Base-by-base conservation (phyloP, 148 eudicot genomes). In the Persicaria maculosa region DNA sequence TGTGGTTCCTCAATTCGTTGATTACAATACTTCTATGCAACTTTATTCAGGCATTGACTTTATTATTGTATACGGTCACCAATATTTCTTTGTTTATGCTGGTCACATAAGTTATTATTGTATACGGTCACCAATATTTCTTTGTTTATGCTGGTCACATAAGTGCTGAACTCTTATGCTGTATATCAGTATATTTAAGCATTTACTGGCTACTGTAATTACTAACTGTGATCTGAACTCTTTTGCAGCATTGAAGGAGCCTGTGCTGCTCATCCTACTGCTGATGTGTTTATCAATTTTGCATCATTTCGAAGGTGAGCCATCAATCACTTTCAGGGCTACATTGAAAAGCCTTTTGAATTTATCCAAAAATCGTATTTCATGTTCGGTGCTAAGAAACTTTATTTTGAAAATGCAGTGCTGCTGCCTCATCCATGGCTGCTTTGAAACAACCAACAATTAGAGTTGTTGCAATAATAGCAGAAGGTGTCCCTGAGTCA, bases 211-310 rank as follows among this genome's bases (percentile, higher is more conserved):
- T 65, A 3, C 47, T 5, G 17, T 9, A 20, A 20, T 22, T 40
- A 14, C 31, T 10, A 31, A 40, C 47, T 65, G n/a, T 15, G 5
- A 9, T 5, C 43, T 67, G 72, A 52, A 16, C 74, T 75, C 16
- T 71, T 72, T 79, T 74, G 69, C 97, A 95, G 99, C 76, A 75
- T 95, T 57, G 99, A 95, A 85, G 91, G 90, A 31, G 96, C 99
- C 47, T 90, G 92, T 83, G 94, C 99, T 72, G 91, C 94, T 46
- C 99, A 95, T 74, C 97, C 97, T 47, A 95, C 97, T 9, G 97
- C 99, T 78, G 97, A 95, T 87, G 99, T 95, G 68, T 95, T 95
- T 47, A 95, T 95, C 72, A 95, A 95, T 83, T 95, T 95, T 78
- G 99, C 99, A 80, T 95, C 99, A 67, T 95, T 55, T 69, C 90